Base-by-base conservation (phyloP, 495 filamentous ascomycete species). In the Aspergillus indologenus region DNA sequence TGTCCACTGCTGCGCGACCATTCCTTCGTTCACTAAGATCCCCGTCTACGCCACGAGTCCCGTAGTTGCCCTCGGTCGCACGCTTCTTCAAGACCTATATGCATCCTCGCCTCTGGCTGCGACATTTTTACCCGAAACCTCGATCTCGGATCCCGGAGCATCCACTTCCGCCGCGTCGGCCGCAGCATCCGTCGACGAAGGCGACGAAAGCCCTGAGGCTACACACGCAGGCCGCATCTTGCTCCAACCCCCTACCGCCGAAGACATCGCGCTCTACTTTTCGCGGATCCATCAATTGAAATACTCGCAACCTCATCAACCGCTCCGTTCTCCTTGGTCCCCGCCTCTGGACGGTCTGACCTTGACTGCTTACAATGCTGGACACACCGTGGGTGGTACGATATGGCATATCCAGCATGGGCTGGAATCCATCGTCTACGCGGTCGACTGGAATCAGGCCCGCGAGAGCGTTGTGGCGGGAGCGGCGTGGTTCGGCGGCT, bases 331-430 rank as follows among this genome's bases (percentile, higher is more conserved):
- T 14, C 87, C 90, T 0, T 94, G 91, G 69, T 94, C 91, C 3
- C 91, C 92, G 18, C 89, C 92, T 4, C 75, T 96, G 17, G 89
- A 91, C 60, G 92, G 91, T n/a, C 85, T 99, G 18, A 96, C 90
- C 1, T 89, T 99, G 54, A 97, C 94, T 7, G 94, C 94, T 2
- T 98, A 98, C 75, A 94, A 92, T 77, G 91, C 94, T 24, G 95
- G 94, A 29, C 93, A 96, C 69, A 96, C 92, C 0, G 83, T 98
- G 0, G 94, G 94, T 64, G 94, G 94, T 58, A 96, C 94, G 23
- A 96, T 99, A 73, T 99, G 94, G 94, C 93, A 98, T 67, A 91
- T 99, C 61, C 94, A 96, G 58, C 92, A 98, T 78, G 92, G 92
- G 1, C 82, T 97, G 69, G 94, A 99, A 68, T 96, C 91, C 1